These are phyloP conservation scores for Stygiomarasmius scandens DNA, from an alignment of 1,284 basidiomycete species.

Conservation along the genomic window DNA sequence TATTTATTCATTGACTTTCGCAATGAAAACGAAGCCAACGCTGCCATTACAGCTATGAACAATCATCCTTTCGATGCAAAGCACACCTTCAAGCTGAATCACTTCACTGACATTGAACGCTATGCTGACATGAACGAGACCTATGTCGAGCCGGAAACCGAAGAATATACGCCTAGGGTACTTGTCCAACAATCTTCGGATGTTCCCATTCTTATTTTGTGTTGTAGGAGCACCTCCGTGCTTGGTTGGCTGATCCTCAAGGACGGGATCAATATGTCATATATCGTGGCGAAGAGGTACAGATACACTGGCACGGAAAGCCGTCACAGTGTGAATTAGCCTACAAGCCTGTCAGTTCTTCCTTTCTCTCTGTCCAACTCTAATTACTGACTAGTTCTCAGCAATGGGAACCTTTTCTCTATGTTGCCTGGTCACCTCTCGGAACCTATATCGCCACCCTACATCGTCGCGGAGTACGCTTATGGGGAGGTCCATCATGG, in stretches of 20 bases:
- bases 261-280: slow-evolving; percentile 97
- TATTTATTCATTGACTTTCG: slow-evolving; percentile 92
- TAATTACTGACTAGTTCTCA: slow-evolving; percentile 31
- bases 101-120: slow-evolving; percentile 91
- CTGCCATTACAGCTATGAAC: slow-evolving; percentile 82
- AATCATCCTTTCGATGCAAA: slow-evolving; percentile 90
- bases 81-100: slow-evolving; percentile 90
- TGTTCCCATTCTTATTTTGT: background rate
- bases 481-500: slow-evolving; percentile 95
- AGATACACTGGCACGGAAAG: slow-evolving; percentile 93
- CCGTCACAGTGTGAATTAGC: slow-evolving; percentile 86
- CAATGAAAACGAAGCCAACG: slow-evolving; percentile 78
- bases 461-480: slow-evolving; percentile 92
- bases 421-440: slow-evolving; percentile 96
- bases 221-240: slow-evolving; percentile 87
- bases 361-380: slow-evolving; percentile 13
- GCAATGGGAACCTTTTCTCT: slow-evolving; percentile 95
- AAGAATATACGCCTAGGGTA: slow-evolving; percentile 85
- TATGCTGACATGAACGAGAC: slow-evolving; percentile 83
- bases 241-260: slow-evolving; percentile 91
- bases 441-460: slow-evolving; percentile 95
- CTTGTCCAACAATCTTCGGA: slow-evolving; percentile 20
- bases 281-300: slow-evolving; percentile 90
- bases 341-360: slow-evolving; percentile 67
- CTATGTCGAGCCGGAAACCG: slow-evolving; percentile 79